Evolutionary conservation across 2,329 filamentous ascomycete species (phyloP), one percentile per base, ranked within the genome.

Genomic region (Thermothelomyces thermophilus): DNA sequence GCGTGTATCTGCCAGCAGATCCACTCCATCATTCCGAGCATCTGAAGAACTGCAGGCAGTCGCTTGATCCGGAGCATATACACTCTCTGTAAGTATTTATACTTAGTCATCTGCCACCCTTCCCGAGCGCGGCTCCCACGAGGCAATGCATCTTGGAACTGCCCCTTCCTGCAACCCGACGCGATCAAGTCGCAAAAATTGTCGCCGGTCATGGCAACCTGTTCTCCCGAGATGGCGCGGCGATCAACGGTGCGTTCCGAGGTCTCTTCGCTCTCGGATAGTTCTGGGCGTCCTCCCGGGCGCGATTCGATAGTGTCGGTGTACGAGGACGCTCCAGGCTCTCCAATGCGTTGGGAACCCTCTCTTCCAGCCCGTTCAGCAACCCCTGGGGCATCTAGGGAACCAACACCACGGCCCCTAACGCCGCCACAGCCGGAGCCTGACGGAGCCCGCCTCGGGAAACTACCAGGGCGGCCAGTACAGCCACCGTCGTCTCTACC

Each of bases 51-150:
- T 56, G 54, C 54, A 40, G 54, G 51, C 54, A 56, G 54, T 55
- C 35, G 9, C 30, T 22, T 35, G 11, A 30, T 45, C 50, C 37
- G 40, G 48, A 56, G 20, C 43, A 52, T 39, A 52, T 39, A 46
- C 46, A 33, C 37, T 52, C 39, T 52, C 43, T 56, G 54, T 56
- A 56, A 53, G 54, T 56, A 48, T 37, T n/a, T 37, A 49, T 43
- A 35, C 3, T n/a, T 7, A 8, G 7, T 4, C 17, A 9, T 24
- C 35, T 10, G 24, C 6, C n/a, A n/a, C n/a, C n/a, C 46, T 19
- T 17, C 13, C 34, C 14, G 37, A 42, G 20, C n/a, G n/a, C n/a
- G n/a, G n/a, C n/a, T n/a, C n/a, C n/a, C n/a, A n/a, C n/a, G n/a
- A n/a, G n/a, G n/a, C n/a, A n/a, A 31, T 13, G 22, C 8, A 39